Conservation (phyloP, 306 rosid species). For the Fragaria ananassa region DNA sequence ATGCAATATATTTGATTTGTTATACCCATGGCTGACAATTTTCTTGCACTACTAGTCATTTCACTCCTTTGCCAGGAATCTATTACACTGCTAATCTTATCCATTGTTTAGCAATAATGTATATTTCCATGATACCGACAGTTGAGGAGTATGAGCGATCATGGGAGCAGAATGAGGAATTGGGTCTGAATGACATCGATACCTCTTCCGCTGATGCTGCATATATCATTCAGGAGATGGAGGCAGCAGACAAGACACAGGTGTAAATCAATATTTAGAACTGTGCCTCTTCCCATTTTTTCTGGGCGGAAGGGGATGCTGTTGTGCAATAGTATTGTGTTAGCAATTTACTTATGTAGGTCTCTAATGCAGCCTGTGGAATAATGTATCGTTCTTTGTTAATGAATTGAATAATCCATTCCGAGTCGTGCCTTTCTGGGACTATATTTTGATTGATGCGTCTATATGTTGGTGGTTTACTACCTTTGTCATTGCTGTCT, state of each 20-base stretch:
- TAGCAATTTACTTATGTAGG: background rate
- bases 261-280: background rate
- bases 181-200: constrained; percentile 93
- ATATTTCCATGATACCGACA: constrained; percentile 14
- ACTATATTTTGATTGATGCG: background rate
- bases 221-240: constrained; percentile 34
- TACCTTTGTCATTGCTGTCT: background rate
- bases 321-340: background rate
- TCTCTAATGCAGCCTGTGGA: background rate
- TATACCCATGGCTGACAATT: too few species aligned
- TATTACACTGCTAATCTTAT: background rate
- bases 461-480: background rate
- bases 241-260: background rate
- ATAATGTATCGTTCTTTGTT: background rate
- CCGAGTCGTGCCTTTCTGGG: background rate
- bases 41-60: background rate
- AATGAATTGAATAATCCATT: background rate
- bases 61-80: constrained; percentile 12
- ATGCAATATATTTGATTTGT: background rate
- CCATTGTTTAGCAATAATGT: background rate
- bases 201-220: constrained; percentile 86
- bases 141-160: constrained; percentile 89
- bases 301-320: background rate
- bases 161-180: constrained; percentile 93
- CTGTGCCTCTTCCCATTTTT: background rate